Evolutionary conservation across 495 filamentous ascomycete species (phyloP).

Genomic region (Neurospora tetraspora): DNA sequence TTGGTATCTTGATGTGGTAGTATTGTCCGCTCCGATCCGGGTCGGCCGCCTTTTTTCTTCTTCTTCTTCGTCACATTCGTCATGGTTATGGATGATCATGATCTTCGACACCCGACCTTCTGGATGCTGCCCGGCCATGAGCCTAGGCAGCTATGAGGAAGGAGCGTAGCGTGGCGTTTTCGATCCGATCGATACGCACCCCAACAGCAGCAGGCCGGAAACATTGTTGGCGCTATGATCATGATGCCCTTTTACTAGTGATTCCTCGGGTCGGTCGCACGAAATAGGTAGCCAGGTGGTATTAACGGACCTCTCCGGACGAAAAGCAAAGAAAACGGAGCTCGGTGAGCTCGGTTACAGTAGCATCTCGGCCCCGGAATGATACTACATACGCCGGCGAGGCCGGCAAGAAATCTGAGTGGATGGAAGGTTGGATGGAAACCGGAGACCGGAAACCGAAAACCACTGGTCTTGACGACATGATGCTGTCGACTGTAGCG

Average conservation of each 20-base stretch:
- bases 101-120: not conserved
- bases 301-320: not conserved
- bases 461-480: not conserved
- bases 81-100: conserved; percentile 1
- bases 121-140: not conserved
- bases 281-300: not conserved
- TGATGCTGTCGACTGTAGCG: not conserved
- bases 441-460: not conserved
- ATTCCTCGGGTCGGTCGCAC: not conserved
- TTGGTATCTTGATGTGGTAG: not conserved
- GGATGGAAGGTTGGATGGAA: not conserved
- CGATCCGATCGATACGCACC: not conserved
- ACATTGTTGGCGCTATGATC: not conserved
- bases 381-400: not conserved
- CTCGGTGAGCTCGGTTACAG: not conserved
- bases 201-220: not conserved
- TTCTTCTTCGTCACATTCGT: not conserved
- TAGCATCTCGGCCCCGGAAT: not conserved
- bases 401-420: not conserved
- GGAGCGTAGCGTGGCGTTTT: too few species aligned
- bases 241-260: not conserved
- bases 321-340: not conserved
- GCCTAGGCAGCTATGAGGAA: not conserved
- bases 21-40: not conserved
- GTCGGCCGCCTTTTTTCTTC: not conserved